These are phyloP conservation scores for Leishmania lainsoni DNA, from an alignment of 208 protist genomes.

Conservation along the genomic window DNA sequence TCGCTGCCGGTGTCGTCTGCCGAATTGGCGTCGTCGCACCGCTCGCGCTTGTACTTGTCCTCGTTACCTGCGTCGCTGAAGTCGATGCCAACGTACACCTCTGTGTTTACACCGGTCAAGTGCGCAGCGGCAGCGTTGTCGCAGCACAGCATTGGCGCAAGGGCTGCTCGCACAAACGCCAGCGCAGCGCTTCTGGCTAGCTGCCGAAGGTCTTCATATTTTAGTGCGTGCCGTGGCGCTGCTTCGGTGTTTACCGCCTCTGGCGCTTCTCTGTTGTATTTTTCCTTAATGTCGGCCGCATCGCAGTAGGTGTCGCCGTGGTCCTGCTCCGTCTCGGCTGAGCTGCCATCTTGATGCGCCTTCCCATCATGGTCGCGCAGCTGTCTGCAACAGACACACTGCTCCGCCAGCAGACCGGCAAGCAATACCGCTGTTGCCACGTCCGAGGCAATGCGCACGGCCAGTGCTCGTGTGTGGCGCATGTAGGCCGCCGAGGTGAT, in stretches of 20 bases:
- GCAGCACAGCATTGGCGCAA: conserved; percentile 14
- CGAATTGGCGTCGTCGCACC: background rate
- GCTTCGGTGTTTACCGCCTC: background rate
- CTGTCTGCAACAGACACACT: conserved; percentile 23
- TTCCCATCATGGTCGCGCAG: conserved; percentile 3
- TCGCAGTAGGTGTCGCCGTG: too few species aligned
- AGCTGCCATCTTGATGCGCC: background rate
- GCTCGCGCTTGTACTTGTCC: background rate
- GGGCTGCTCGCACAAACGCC: conserved; percentile 20
- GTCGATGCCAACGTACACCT: background rate
- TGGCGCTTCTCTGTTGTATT: background rate
- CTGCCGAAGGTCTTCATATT: conserved; percentile 18
- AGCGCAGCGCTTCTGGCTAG: conserved; percentile 22
- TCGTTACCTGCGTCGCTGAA: background rate
- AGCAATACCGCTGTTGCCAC: conserved; percentile 13
- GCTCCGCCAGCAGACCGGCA: conserved; percentile 28
- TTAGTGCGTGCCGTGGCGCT: background rate
- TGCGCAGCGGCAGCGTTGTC: background rate
- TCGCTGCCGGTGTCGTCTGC: background rate
- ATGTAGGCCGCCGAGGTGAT: conserved; percentile 34
- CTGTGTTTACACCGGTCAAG: background rate
- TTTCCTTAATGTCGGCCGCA: background rate
- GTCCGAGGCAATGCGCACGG: conserved; percentile 29
- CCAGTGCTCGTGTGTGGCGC: conserved; percentile 18
- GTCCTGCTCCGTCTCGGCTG: background rate